Evolutionary conservation across 805 yeast species (phyloP).

Genomic region (Wickerhamomyces alni): DNA sequence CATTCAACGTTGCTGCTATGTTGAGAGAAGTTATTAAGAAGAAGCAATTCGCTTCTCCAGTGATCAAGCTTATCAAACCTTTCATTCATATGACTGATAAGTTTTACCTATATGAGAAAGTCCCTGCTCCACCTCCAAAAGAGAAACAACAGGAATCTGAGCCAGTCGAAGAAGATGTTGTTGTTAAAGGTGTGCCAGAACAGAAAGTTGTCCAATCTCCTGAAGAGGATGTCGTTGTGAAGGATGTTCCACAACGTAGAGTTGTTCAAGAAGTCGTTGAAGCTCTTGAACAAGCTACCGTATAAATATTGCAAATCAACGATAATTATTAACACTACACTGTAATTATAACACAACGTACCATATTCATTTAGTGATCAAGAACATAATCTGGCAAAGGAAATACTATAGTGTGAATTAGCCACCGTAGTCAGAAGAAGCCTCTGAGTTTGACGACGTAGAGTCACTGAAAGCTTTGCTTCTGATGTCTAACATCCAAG

Average conservation of each 20-base stretch:
- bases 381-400: too few relatives aligned
- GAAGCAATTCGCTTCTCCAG: constrained; percentile 11
- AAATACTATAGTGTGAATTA: too few relatives aligned
- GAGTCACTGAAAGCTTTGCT: constrained; percentile 58
- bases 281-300: too few relatives aligned
- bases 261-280: too few relatives aligned
- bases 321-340: too few relatives aligned
- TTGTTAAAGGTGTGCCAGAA: background rate
- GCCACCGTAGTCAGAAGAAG: constrained; percentile 19
- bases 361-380: too few relatives aligned
- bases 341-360: too few relatives aligned
- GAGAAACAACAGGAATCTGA: background rate
- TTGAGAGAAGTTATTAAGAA: constrained; percentile 1
- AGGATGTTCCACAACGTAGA: too few relatives aligned
- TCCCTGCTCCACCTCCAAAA: background rate
- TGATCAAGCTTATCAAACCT: constrained; percentile 8
- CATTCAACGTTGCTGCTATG: constrained; percentile 7
- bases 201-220: too few relatives aligned
- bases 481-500: constrained; percentile 78
- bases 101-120: background rate
- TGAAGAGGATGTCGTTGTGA: too few relatives aligned
- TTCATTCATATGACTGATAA: constrained; percentile 7
- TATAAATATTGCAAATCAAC: too few relatives aligned
- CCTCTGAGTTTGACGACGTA: constrained; percentile 17
- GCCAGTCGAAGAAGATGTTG: background rate